Evolutionary conservation across 2,329 filamentous ascomycete genomes (phyloP), one percentile per base, ranked within the genome.

Genomic region (Ramularia endophylla): DNA sequence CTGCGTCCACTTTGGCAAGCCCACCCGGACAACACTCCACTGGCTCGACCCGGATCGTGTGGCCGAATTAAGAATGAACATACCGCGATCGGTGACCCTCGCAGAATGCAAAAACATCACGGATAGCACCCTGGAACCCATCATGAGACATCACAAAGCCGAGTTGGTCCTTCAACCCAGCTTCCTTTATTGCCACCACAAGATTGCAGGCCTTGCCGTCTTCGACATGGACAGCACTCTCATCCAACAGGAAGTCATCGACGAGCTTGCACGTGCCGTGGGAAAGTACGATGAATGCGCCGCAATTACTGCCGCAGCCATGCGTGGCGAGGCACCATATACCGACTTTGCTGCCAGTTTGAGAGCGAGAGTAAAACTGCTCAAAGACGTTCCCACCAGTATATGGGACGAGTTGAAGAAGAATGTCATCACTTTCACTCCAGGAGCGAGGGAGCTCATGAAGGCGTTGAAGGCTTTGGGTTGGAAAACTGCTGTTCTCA

Each of bases 171-270:
- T 56, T 3, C 56, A 57, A 30, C 52, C 56, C 5, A 36, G 27
- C 13, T 29, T 25, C 5, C 45, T 57, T 3, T 54, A 53, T 37
- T 30, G 37, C 9, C 31, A 38, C 5, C 60, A 61, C 38, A 40
- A 40, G 28, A 37, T 38, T 1, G 54, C 59, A 5, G 79, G 90
- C 7, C 73, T 97, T 8, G 88, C 90, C 3, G 87, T 95, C 22
- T 98, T 98, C 59, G 92, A 98, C 65, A 98, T 98, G 92, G 92
- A 98, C 69, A 92, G 85, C 64, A 98, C 92, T 0, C 76, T 98
- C 46, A 97, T 98, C 62, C 85, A 90, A 40, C 89, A 98, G 64
- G 92, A 98, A 69, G 89, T 95, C 46, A 97, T 98, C 60, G 92
- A 98, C 64, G 81, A 97, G 57, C 82, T 98, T 42, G 92, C 92